Evolutionary conservation across 2,329 filamentous ascomycete genomes (phyloP).

Genomic region (Penicillium polonicum): DNA sequence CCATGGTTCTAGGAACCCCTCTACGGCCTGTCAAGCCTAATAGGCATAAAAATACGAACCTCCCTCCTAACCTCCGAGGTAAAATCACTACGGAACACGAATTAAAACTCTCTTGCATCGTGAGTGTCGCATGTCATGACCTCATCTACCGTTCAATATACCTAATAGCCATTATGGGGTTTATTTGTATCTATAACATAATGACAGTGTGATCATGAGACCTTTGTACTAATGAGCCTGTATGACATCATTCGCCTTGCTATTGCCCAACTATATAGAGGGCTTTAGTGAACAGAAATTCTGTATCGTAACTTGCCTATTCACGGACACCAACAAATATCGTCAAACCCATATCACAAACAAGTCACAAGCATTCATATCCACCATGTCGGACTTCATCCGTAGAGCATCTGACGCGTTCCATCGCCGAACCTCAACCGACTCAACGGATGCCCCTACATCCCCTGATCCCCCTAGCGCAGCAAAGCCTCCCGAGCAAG

Average conservation of each 20-base stretch:
- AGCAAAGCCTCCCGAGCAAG: constrained; percentile 7
- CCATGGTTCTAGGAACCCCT: background rate
- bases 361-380: background rate
- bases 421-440: constrained; percentile 13
- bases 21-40: background rate
- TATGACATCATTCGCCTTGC: background rate
- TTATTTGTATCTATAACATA: too few relatives aligned
- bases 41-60: background rate
- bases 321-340: background rate
- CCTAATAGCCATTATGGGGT: background rate
- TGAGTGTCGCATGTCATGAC: background rate
- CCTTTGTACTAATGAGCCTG: background rate
- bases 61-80: background rate
- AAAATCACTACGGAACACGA: background rate
- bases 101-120: background rate
- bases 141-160: background rate
- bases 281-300: background rate
- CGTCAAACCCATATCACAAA: background rate
- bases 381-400: constrained; percentile 15
- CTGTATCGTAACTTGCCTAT: background rate
- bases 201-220: background rate
- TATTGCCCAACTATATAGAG: background rate
- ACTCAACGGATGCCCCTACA: constrained; percentile 1
- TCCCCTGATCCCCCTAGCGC: background rate
- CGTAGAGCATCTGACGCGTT: constrained; percentile 19